Evolutionary conservation across 139 green algal species (phyloP).

Genomic region (Coelastrella sp.): DNA sequence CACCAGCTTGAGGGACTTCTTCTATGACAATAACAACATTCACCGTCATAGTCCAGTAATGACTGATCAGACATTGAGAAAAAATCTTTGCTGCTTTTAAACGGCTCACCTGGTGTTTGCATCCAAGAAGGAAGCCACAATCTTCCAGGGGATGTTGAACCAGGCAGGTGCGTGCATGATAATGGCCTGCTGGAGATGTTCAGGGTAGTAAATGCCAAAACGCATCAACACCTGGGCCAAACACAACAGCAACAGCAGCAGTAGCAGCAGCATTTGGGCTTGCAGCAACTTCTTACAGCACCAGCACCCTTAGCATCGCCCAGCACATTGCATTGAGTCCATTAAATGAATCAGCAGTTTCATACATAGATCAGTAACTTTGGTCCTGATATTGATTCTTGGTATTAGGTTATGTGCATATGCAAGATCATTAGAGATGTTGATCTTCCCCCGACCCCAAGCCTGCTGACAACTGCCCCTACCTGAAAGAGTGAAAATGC

Average conservation of each 20-base stretch:
- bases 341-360: background rate
- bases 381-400: too few species aligned
- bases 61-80: too few species aligned
- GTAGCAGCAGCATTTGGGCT: background rate
- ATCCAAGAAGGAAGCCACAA: constrained; percentile 26
- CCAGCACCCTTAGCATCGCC: too few species aligned
- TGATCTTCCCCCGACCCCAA: background rate
- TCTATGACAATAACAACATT: too few species aligned
- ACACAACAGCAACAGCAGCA: background rate
- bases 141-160: constrained; percentile 39
- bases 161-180: constrained; percentile 31
- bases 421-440: too few species aligned
- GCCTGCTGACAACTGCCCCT: background rate
- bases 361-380: too few species aligned
- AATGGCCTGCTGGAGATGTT: constrained; percentile 7
- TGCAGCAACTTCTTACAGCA: background rate
- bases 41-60: too few species aligned
- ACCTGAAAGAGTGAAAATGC: constrained; percentile 25
- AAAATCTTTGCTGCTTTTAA: too few species aligned
- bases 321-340: background rate
- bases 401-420: too few species aligned
- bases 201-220: constrained; percentile 26
- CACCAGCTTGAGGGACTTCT: too few species aligned
- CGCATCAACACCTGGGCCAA: constrained; percentile 11
- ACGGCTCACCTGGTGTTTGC: constrained; percentile 13